Conservation (phyloP, 805 yeast species). For the Candida schatavii region DNA sequence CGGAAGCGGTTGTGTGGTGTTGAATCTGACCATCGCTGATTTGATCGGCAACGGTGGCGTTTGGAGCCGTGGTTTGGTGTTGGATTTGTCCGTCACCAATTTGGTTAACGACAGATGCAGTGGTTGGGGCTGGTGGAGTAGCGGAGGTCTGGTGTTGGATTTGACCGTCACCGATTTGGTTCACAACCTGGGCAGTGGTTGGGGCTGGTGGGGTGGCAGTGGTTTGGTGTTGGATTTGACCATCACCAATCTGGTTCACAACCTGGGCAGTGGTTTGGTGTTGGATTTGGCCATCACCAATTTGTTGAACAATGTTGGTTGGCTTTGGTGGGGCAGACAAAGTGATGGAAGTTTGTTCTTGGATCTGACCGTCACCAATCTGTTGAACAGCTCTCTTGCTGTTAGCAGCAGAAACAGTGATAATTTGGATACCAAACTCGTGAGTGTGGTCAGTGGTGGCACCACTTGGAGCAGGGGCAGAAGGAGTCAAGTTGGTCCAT, state of each 20-base stretch:
- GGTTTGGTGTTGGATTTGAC: slow-evolving; percentile 48
- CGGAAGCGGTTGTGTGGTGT: slow-evolving; percentile 20
- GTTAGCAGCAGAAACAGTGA: slow-evolving; percentile 43
- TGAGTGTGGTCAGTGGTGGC: slow-evolving; percentile 55
- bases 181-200: slow-evolving; percentile 27
- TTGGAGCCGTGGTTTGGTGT: slow-evolving; percentile 22
- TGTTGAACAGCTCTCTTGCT: slow-evolving; percentile 45
- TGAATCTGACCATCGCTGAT: slow-evolving; percentile 18
- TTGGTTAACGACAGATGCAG: slow-evolving; percentile 20
- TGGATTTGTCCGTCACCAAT: slow-evolving; percentile 23
- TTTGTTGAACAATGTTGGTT: slow-evolving; percentile 36
- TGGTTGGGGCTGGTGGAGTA: slow-evolving; percentile 6
- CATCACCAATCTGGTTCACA: slow-evolving; percentile 45
- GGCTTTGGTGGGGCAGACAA: slow-evolving; percentile 27
- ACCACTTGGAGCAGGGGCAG: slow-evolving; percentile 47
- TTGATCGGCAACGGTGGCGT: slow-evolving; percentile 16
- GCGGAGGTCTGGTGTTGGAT: slow-evolving; percentile 42
- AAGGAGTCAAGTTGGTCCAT: slow-evolving; percentile 73
- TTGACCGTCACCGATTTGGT: slow-evolving; percentile 48
- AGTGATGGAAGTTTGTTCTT: slow-evolving; percentile 35
- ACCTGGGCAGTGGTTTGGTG: slow-evolving; percentile 36
- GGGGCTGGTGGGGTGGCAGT: slow-evolving; percentile 9
- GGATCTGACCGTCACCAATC: slow-evolving; percentile 63
- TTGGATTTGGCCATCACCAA: slow-evolving; percentile 48
- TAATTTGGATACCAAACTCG: slow-evolving; percentile 68